Conservation (phyloP, 2,329 filamentous ascomycete genomes). For the Neofusicoccum ribis region DNA sequence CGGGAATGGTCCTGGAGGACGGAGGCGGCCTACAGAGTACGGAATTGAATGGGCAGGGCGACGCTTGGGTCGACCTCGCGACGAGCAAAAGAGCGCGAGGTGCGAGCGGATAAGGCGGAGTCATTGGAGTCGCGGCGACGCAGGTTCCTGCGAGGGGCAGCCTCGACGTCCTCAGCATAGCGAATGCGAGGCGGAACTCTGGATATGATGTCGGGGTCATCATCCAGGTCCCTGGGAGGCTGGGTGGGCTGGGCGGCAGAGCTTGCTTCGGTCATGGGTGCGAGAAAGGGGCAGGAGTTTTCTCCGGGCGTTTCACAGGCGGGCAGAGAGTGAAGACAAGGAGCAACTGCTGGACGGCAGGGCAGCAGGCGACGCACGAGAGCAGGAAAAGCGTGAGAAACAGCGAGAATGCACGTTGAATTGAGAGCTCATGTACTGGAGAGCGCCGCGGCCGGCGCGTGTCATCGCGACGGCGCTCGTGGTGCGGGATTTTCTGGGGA, state of each 20-base stretch:
- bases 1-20: neutral
- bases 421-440: neutral
- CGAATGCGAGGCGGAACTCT: conserved; percentile 24
- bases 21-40: conserved; percentile 35
- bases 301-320: neutral
- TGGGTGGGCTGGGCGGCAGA: too few species aligned
- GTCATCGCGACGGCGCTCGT: neutral
- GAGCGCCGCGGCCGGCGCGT: neutral
- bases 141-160: conserved; percentile 28
- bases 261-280: neutral
- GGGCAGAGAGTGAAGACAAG: neutral
- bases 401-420: too few species aligned
- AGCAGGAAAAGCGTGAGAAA: neutral
- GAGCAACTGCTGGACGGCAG: neutral
- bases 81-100: conserved; percentile 38
- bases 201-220: conserved; percentile 3
- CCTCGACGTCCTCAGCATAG: conserved; percentile 38
- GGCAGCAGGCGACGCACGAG: neutral
- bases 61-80: conserved; percentile 44
- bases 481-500: neutral
- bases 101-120: conserved; percentile 32
- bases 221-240: neutral
- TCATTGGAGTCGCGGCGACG: conserved; percentile 22
- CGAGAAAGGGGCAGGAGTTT: neutral
- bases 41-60: conserved; percentile 45